phyloP scores from a whole-genome alignment of 805 yeast genomes.

The Candida pseudofarinosa region DNA sequence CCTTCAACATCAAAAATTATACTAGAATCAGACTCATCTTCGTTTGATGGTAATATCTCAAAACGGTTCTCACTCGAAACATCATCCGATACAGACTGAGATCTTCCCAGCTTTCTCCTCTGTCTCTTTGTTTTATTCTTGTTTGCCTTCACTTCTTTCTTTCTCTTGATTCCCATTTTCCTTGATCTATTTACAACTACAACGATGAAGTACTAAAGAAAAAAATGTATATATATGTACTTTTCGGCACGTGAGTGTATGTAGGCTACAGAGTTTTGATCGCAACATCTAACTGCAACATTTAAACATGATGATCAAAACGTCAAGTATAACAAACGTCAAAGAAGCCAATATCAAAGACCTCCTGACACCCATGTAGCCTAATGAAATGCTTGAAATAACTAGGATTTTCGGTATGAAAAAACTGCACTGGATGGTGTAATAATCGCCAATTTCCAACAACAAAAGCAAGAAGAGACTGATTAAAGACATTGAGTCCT shows the following conservation, averaged over 20 bases:
- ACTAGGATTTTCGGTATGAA: not conserved
- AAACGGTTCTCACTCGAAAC: conserved; percentile 17
- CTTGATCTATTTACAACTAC: not conserved
- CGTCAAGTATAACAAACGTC: not conserved
- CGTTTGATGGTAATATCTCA: conserved; percentile 16
- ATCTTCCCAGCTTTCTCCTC: conserved; percentile 16
- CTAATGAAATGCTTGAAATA: not conserved
- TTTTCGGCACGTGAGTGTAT: not conserved
- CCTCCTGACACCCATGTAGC: not conserved
- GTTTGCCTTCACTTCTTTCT: conserved; percentile 16
- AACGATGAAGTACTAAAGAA: not conserved
- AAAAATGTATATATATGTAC: no score
- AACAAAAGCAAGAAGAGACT: not conserved
- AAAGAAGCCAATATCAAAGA: not conserved
- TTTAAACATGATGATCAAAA: not conserved
- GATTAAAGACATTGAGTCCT: not conserved
- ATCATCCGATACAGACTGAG: conserved; percentile 6
- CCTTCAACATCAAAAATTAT: conserved; percentile 17
- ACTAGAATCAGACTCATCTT: conserved; percentile 21
- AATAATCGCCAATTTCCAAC: not conserved
- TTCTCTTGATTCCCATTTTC: conserved; percentile 19
- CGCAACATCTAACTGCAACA: not conserved
- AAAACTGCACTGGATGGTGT: not conserved
- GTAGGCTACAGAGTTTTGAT: not conserved
- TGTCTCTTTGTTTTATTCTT: conserved; percentile 18